Base-by-base conservation (phyloP, 345 rosid genomes). In the Ceriops decandra region DNA sequence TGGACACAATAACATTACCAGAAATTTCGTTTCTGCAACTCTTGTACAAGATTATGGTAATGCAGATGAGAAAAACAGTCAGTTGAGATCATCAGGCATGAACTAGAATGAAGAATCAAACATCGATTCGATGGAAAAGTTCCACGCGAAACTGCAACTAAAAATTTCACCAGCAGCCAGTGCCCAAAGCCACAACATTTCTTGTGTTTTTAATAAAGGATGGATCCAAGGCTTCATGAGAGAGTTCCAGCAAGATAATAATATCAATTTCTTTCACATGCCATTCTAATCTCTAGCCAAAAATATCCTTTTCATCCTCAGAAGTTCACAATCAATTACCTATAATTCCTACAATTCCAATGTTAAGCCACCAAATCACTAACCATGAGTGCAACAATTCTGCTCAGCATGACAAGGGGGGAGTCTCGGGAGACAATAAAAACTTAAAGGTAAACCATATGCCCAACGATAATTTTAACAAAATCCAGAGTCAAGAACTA, bases 21-120 rank as follows among this genome's bases (percentile, higher is more conserved):
- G 83, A 79, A 95, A 87, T 64, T 84, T 88, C 46, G 93, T 63
- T 76, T 90, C 92, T 65, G 90, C 95, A 72, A 90, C 90, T 83
- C 76, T 92, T 51, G 84, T 81, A 74, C 78, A 86, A 70, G 77
- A 77, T 72, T 82, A 77, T 33, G 91, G 77, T 62, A 88, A 98
- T 91, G 99, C 93, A 85, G 22, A 78, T 56, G 62, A 87, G 66
- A 76, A 72, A 77, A 72, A 76, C 54, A 70, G 30, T 63, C 73
- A 64, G 33, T 60, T 78, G 66, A 74, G 60, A 42, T 64, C 28
- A 62, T 31, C 30, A 76, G 66, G 22, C 10, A 46, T 57, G 32
- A 35, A 53, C 24, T 28, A 30, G 26, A 33, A 62, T 38, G 13
- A 2, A 56, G 53, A 5, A 64, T 3, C 21, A 24, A 27, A 20